phyloP scores from a whole-genome alignment of 164 flowering plant genomes.

The Pachysandra terminalis region DNA sequence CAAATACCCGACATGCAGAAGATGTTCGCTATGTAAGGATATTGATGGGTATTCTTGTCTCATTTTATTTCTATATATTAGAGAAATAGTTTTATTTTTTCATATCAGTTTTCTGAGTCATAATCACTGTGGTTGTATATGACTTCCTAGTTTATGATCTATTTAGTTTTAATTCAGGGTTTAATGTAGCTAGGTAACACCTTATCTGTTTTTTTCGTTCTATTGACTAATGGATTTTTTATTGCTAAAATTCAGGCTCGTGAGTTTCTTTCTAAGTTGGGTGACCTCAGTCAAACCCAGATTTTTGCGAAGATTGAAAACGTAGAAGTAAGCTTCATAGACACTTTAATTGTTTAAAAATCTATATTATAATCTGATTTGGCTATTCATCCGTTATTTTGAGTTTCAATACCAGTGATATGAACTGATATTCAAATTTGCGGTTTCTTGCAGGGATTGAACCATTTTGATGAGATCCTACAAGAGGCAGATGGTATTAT shows the following conservation, averaged over 20 bases:
- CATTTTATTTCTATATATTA: neutral
- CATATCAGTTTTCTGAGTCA: neutral
- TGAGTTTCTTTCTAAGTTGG: constrained; percentile 70
- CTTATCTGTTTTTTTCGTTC: neutral
- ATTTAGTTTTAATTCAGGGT: neutral
- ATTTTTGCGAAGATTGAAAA: constrained; percentile 86
- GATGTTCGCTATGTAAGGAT: constrained; percentile 82
- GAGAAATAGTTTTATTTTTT: neutral
- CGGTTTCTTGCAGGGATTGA: constrained; percentile 53
- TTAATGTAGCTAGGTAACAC: neutral
- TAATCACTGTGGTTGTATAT: neutral
- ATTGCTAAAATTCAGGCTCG: constrained; percentile 58
- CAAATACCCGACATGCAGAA: constrained; percentile 85
- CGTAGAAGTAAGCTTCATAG: constrained; percentile 27
- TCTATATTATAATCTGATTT: neutral
- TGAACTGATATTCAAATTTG: neutral
- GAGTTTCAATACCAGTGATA: neutral
- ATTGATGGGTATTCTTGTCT: neutral
- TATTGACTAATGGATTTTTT: constrained; percentile 6
- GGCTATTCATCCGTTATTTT: neutral
- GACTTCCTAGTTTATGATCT: neutral
- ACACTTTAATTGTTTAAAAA: neutral
- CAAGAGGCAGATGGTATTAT: constrained; percentile 91
- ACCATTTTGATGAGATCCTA: constrained; percentile 82
- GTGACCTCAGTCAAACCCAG: constrained; percentile 81